Percentiles rank a stretch among this genome's conserved stretches.
Conservation (phyloP, 2,329 filamentous ascomycete genomes). For the Diaporthe aspalathi region DNA sequence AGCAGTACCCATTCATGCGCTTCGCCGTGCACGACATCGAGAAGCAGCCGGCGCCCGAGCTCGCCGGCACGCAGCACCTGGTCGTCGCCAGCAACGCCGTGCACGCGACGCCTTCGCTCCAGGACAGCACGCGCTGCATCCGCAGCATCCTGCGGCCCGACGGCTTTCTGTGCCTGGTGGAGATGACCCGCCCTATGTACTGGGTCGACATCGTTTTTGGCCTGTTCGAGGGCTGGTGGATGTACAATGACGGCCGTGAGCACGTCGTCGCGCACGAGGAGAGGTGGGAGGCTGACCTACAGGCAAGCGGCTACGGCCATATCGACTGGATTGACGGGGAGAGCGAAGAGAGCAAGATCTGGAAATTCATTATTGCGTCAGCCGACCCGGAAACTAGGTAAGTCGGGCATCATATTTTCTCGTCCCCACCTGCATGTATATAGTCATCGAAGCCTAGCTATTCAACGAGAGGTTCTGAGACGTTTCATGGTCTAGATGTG, state of each 20-base stretch:
- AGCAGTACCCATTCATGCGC: conserved; percentile 44
- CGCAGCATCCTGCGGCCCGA: conserved; percentile 45
- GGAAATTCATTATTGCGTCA: conserved; percentile 47
- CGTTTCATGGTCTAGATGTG: not conserved
- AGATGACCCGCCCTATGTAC: conserved; percentile 47
- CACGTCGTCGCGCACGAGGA: conserved; percentile 41
- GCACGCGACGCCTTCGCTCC: conserved; percentile 48
- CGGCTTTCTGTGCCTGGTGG: conserved; percentile 50
- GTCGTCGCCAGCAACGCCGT: conserved; percentile 50
- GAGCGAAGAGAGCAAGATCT: conserved; percentile 44
- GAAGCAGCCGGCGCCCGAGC: conserved; percentile 36
- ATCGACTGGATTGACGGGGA: conserved; percentile 48
- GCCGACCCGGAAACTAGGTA: conserved; percentile 12
- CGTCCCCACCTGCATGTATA: not conserved
- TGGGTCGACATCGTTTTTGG: conserved; percentile 52
- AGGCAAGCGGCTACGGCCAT: conserved; percentile 44
- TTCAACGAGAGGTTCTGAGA: not conserved
- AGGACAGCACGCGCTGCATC: conserved; percentile 42
- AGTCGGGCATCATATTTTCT: not conserved
- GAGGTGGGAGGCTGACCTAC: conserved; percentile 45
- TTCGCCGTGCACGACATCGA: conserved; percentile 48
- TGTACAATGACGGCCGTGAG: conserved; percentile 47
- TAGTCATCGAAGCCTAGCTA: not conserved
- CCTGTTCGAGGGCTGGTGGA: conserved; percentile 54
- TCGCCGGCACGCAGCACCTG: conserved; percentile 46